Conservation (phyloP, 768 basidiomycete species). For the Collybiopsis luxurians region DNA sequence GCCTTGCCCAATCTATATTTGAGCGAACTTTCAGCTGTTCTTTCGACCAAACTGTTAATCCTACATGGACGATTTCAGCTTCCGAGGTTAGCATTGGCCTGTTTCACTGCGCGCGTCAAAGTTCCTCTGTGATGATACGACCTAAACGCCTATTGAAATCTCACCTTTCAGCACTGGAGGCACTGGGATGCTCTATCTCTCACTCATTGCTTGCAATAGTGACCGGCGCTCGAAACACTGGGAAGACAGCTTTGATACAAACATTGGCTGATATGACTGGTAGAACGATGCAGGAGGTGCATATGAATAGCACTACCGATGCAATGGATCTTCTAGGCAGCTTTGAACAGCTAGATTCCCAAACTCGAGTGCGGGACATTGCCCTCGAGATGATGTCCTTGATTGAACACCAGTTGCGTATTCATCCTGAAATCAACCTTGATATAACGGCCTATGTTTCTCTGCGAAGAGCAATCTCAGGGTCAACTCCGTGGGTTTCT, state of each 20-base stretch:
- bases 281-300: constrained; percentile 63
- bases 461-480: neutral
- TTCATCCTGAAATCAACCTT: constrained; percentile 2
- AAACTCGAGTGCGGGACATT: constrained; percentile 34
- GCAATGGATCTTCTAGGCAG: constrained; percentile 92
- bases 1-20: constrained; percentile 49
- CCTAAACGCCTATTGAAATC: constrained; percentile 54
- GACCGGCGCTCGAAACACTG: constrained; percentile 67
- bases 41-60: constrained; percentile 21
- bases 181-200: constrained; percentile 68
- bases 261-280: constrained; percentile 72
- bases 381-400: constrained; percentile 39
- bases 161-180: constrained; percentile 67
- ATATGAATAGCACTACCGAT: constrained; percentile 85
- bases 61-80: constrained; percentile 43
- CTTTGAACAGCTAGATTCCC: constrained; percentile 85
- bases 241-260: constrained; percentile 78
- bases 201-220: constrained; percentile 89
- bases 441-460: neutral
- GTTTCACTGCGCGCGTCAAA: constrained; percentile 38
- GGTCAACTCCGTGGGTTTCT: neutral
- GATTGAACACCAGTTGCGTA: constrained; percentile 37
- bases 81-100: constrained; percentile 65
- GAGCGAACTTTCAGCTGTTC: constrained; percentile 43
- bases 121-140: constrained; percentile 31